Base-by-base conservation (phyloP, 2,329 filamentous ascomycete genomes). In the Sphaerulina vaccinii region DNA sequence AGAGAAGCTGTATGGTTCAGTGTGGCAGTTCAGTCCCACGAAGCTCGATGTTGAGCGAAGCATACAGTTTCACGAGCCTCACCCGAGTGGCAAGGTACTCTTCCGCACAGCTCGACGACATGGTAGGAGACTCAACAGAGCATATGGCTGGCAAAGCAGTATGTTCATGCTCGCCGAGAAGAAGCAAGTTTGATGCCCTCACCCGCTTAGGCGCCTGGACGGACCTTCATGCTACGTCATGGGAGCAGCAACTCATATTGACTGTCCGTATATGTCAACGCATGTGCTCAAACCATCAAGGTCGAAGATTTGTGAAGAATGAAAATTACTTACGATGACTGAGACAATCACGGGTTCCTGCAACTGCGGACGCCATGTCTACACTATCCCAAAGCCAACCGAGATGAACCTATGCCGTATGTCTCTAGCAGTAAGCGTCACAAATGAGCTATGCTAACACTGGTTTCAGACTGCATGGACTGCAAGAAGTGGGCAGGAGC, bases 1-100 rank as follows among this genome's bases (percentile, higher is more conserved):
- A 0, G 67, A 80, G 64, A 84, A 85, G 63, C 69, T 83, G 0
- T 81, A 82, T 52, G 79, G 79, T 0, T 82, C 77, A 0, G 76
- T 76, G 0, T 84, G 81, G 82, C 78, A 83, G 5, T 84, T 84
- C 55, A 70, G 68, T 11, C 75, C 63, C 2, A 57, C 62, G 3
- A 57, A 55, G 1, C 45, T 72, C n/a, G 71, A 76, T 49, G 69
- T 73, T 0, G 69, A 75, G 40, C 64, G 73, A 3, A 73, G 72
- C 15, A 84, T 84, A 21, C 76, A 81, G 43, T 80, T 84, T 52
- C 79, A 84, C 56, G 79, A 83, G 57, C 80, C 81, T 3, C 79
- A 84, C 63, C 79, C 79, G 0, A 60, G 56, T 1, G 67, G 68
- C 0, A 82, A 82, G 62, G 68, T 84, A 1, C 67, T 75, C 0